These are phyloP conservation scores for Urtica urens DNA, from an alignment of 306 rosid species.

Conservation along the genomic window DNA sequence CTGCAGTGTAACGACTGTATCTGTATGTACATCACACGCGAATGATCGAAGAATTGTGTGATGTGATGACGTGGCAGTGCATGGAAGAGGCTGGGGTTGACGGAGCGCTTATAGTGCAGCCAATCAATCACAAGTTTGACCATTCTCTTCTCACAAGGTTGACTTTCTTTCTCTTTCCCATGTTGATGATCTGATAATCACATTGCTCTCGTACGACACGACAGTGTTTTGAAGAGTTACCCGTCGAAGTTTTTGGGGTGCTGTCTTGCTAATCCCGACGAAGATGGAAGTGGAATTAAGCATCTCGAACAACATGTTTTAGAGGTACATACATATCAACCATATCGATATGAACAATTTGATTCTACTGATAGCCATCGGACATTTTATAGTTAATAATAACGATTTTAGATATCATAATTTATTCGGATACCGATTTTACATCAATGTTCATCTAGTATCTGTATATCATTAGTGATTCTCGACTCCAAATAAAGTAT, in stretches of 20 bases:
- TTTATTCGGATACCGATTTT: too few relatives aligned
- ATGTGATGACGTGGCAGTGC: slow-evolving; percentile 47
- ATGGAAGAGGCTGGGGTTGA: slow-evolving; percentile 87
- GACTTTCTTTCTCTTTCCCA: not conserved
- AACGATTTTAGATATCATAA: too few relatives aligned
- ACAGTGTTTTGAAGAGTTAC: slow-evolving; percentile 67
- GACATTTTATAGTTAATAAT: too few relatives aligned
- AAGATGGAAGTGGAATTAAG: slow-evolving; percentile 64
- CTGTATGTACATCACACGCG: too few relatives aligned
- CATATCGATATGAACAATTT: too few relatives aligned
- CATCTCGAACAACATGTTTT: slow-evolving; percentile 58
- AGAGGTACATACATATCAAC: slow-evolving; percentile 61
- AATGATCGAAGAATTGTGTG: too few relatives aligned
- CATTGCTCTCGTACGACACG: not conserved
- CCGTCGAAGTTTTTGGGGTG: slow-evolving; percentile 81
- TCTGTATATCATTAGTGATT: too few relatives aligned
- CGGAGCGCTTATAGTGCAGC: slow-evolving; percentile 88
- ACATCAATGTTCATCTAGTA: too few relatives aligned
- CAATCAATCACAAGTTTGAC: slow-evolving; percentile 79
- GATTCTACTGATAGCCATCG: too few relatives aligned
- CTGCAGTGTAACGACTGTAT: too few relatives aligned
- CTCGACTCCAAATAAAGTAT: too few relatives aligned
- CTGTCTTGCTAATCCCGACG: slow-evolving; percentile 90
- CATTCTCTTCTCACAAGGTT: slow-evolving; percentile 84
- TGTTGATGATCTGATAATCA: not conserved